These are phyloP conservation scores for Fusarium mexicanum DNA, from an alignment of 2,329 filamentous ascomycete genomes.

Conservation along the genomic window DNA sequence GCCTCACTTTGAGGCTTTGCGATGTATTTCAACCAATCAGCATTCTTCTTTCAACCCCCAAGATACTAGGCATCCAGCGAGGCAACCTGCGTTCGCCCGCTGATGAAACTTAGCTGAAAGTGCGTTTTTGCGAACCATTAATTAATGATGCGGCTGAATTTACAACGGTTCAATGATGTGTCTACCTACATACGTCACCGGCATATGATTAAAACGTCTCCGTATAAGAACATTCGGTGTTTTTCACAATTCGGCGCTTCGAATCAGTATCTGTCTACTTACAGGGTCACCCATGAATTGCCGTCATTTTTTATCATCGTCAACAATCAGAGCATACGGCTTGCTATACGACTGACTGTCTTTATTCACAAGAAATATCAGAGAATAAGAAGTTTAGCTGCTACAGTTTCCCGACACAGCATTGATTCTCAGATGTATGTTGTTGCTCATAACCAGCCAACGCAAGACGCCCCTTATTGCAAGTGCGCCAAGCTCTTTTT, in stretches of 20 bases:
- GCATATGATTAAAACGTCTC: neutral
- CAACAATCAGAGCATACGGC: neutral
- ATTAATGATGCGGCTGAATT: slow-evolving; percentile 23
- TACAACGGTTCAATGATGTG: neutral
- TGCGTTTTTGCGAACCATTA: slow-evolving; percentile 26
- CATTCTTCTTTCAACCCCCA: slow-evolving; percentile 28
- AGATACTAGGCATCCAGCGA: slow-evolving; percentile 26
- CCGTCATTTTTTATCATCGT: neutral
- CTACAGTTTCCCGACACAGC: neutral
- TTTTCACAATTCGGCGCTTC: neutral
- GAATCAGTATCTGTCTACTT: neutral
- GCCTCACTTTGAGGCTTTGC: slow-evolving; percentile 35
- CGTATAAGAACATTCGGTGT: neutral
- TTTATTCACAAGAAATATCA: neutral
- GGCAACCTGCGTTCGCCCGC: slow-evolving; percentile 28
- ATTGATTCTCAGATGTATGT: neutral
- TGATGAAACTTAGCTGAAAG: neutral
- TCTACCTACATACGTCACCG: neutral
- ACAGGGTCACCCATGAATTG: neutral
- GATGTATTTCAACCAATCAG: slow-evolving; percentile 16
- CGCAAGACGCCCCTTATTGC: neutral
- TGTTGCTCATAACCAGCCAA: neutral
- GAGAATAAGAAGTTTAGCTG: neutral
- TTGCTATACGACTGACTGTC: neutral
- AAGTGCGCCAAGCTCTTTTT: neutral